These are phyloP conservation scores for Trichoderma lentiforme DNA, from an alignment of 2,329 filamentous ascomycete genomes.

Conservation along the genomic window DNA sequence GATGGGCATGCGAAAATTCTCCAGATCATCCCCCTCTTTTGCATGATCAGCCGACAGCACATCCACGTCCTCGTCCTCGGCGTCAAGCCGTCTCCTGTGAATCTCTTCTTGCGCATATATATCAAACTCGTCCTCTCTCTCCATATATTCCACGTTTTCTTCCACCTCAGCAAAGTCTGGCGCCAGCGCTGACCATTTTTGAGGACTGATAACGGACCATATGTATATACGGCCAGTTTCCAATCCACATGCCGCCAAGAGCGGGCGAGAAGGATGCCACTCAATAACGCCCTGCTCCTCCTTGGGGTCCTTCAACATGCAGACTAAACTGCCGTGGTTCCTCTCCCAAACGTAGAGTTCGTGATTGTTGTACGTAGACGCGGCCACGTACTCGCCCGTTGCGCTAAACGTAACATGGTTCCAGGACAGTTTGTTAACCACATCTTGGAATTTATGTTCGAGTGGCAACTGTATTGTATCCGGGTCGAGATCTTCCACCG, in stretches of 20 bases:
- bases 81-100: slow-evolving; percentile 82
- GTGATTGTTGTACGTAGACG: slow-evolving; percentile 96
- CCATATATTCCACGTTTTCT: slow-evolving; percentile 95
- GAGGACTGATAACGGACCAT: slow-evolving; percentile 92
- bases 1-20: slow-evolving; percentile 85
- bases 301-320: slow-evolving; percentile 94
- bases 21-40: slow-evolving; percentile 57
- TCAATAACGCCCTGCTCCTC: slow-evolving; percentile 96
- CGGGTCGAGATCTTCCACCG: slow-evolving; percentile 66
- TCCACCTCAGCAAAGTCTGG: slow-evolving; percentile 97
- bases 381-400: slow-evolving; percentile 91
- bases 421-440: slow-evolving; percentile 93
- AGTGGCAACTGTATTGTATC: slow-evolving; percentile 86
- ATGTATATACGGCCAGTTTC: slow-evolving; percentile 93
- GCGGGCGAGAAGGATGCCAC: slow-evolving; percentile 86
- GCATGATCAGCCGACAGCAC: slow-evolving; percentile 69
- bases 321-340: slow-evolving; percentile 86
- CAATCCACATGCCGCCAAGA: slow-evolving; percentile 86
- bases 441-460: slow-evolving; percentile 97
- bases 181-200: slow-evolving; percentile 94
- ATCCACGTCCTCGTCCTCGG: slow-evolving; percentile 91
- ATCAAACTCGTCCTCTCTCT: slow-evolving; percentile 96
- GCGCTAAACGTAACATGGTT: slow-evolving; percentile 95
- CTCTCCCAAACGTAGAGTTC: slow-evolving; percentile 99
- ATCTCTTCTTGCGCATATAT: slow-evolving; percentile 94